A percentile compares a stretch with the other conserved stretches of the same genome.
Evolutionary conservation across 2,329 filamentous ascomycete genomes (phyloP).

Genomic region (Ceratocystis alfenasii): DNA sequence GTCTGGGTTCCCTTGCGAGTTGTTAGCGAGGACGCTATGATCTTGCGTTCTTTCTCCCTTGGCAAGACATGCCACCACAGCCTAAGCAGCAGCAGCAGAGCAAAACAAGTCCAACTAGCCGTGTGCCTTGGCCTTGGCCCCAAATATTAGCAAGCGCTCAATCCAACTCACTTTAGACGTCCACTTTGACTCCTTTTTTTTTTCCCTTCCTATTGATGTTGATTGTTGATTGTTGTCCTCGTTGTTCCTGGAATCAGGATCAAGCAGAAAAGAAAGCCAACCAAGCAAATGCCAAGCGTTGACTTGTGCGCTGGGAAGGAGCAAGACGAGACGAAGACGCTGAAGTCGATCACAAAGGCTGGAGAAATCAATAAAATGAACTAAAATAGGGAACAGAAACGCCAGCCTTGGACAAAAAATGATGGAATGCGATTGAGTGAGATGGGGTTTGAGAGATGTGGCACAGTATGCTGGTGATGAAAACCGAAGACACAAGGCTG

Average conservation of each 20-base stretch:
- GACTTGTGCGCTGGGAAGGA: neutral
- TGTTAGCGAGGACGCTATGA: slow-evolving; percentile 2
- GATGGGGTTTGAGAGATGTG: neutral
- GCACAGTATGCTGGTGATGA: neutral
- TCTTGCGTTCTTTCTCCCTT: neutral
- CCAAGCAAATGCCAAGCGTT: neutral
- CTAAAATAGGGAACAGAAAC: neutral
- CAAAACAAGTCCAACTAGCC: no score
- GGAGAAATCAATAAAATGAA: neutral
- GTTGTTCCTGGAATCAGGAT: neutral
- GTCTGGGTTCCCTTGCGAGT: neutral
- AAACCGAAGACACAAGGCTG: neutral
- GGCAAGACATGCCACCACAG: neutral
- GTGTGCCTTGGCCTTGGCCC: no score
- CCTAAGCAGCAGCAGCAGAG: no score
- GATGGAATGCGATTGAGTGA: neutral
- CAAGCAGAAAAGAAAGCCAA: neutral
- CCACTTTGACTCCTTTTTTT: neutral
- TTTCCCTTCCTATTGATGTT: neutral
- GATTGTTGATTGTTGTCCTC: neutral
- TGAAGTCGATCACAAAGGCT: neutral
- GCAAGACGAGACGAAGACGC: neutral
- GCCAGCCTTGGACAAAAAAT: neutral
- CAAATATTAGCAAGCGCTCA: no score
- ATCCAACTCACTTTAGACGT: no score